Percentiles rank a stretch among this genome's conserved stretches.
Conservation (phyloP, 148 eudicot species). For the Euryodendron excelsum region DNA sequence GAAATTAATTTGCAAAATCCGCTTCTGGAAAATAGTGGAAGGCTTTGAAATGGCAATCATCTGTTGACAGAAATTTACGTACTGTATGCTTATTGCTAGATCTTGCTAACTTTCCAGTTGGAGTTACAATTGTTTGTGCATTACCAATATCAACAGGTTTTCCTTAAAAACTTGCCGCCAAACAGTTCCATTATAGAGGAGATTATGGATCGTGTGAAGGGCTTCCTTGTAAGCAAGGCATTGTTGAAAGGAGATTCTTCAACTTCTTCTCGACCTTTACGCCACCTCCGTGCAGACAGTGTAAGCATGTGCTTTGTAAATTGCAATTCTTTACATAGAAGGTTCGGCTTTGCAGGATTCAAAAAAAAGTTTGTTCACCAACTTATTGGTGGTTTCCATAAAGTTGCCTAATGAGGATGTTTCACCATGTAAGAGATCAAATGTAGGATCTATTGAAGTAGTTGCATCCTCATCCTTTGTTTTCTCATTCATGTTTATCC, state of each 20-base stretch:
- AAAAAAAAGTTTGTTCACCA: neutral
- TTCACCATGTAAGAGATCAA: neutral
- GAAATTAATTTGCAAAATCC: neutral
- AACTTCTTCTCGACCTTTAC: conserved; percentile 53
- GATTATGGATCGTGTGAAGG: conserved; percentile 82
- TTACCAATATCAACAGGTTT: conserved; percentile 51
- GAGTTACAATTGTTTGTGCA: neutral
- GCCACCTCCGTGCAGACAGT: conserved; percentile 72
- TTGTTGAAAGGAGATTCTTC: conserved; percentile 86
- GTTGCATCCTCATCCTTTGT: neutral
- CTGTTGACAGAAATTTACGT: no score
- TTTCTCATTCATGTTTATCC: neutral
- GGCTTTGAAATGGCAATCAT: neutral
- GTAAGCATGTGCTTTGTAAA: conserved; percentile 42
- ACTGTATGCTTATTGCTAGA: neutral
- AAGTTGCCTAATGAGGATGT: neutral
- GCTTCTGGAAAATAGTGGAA: neutral
- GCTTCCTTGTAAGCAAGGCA: conserved; percentile 82
- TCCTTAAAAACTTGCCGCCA: conserved; percentile 91
- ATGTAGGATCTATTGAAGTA: neutral
- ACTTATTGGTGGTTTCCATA: neutral
- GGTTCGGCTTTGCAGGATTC: neutral
- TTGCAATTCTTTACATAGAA: neutral
- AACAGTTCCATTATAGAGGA: conserved; percentile 86
- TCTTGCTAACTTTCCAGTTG: neutral